These are phyloP conservation scores for Candida maris DNA, from an alignment of 805 yeast genomes.

Conservation along the genomic window DNA sequence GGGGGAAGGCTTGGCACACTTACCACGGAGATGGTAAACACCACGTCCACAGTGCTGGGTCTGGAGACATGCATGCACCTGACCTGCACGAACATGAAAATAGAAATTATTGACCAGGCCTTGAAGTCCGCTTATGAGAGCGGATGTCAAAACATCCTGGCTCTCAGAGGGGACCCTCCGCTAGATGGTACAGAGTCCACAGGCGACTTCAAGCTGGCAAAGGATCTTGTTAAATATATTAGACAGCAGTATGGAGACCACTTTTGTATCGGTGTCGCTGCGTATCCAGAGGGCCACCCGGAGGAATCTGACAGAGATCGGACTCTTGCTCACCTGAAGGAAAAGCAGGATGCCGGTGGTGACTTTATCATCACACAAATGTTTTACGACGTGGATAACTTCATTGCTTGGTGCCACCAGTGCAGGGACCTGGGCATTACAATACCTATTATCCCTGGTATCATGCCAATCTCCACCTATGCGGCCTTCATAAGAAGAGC, in stretches of 20 bases:
- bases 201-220: conserved; percentile 86
- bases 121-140: conserved; percentile 78
- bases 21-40: conserved; percentile 88
- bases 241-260: conserved; percentile 75
- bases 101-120: conserved; percentile 77
- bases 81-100: conserved; percentile 94
- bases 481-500: conserved; percentile 91
- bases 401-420: conserved; percentile 73
- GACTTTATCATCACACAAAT: conserved; percentile 92
- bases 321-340: conserved; percentile 64
- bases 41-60: conserved; percentile 86
- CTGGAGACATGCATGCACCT: conserved; percentile 97
- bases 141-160: conserved; percentile 94
- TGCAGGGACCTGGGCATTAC: conserved; percentile 70
- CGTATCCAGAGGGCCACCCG: conserved; percentile 96
- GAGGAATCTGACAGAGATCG: conserved; percentile 63
- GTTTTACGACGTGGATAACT: conserved; percentile 91
- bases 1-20: conserved; percentile 84
- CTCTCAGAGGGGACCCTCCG: conserved; percentile 95
- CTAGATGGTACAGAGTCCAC: conserved; percentile 66
- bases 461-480: conserved; percentile 97
- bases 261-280: conserved; percentile 95
- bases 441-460: conserved; percentile 93
- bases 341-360: conserved; percentile 92
- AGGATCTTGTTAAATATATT: conserved; percentile 78